Base-by-base conservation (phyloP, 2,329 filamentous ascomycete species). In the Decorospora gaudefroyi region DNA sequence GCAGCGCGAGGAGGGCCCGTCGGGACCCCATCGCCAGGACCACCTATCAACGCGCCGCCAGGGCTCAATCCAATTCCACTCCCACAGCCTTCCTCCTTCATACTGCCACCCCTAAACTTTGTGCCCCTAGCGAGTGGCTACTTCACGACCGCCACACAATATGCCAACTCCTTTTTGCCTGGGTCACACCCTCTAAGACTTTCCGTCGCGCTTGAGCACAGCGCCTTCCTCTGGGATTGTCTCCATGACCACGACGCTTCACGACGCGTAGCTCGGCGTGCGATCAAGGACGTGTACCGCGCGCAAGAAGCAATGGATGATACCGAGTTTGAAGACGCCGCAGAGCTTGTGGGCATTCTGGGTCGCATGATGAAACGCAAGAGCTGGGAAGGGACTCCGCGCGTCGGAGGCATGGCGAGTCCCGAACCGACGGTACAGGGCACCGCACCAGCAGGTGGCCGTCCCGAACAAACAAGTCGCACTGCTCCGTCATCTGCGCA, bases 151-250 rank as follows among this genome's bases (percentile, higher is more conserved):
- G 91, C 90, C 2, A 80, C 86, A 4, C 73, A 78, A 0, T 78
- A 96, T 3, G 88, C 92, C 2, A 87, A 91, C 33, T 74, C 77
- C 17, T 76, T 90, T 7, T 80, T 97, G 1, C 89, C 90, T 68
- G 90, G 91, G 2, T 95, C 89, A 0, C 90, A 97, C 65, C 93
- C 93, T 0, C 75, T 99, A 11, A 86, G 92, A 1, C 76, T 99
- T 0, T 95, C 89, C 0, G 86, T 95, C 38, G 93, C 93, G 61
- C 86, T 95, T 1, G 93, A 99, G 69, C 95, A 95, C 67, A 84
- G 88, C 10, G 91, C 91, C 0, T 99, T 96, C 67, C 75, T 96
- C 1, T 96, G 92, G 75, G 93, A 97, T 65, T 97, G 92, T 63
- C 78, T 89, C 2, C 89, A 93, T 65, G 90, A 97, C 59, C 77